Evolutionary conservation across 768 basidiomycete species (phyloP).

Genomic region (Trametes gibbosa): DNA sequence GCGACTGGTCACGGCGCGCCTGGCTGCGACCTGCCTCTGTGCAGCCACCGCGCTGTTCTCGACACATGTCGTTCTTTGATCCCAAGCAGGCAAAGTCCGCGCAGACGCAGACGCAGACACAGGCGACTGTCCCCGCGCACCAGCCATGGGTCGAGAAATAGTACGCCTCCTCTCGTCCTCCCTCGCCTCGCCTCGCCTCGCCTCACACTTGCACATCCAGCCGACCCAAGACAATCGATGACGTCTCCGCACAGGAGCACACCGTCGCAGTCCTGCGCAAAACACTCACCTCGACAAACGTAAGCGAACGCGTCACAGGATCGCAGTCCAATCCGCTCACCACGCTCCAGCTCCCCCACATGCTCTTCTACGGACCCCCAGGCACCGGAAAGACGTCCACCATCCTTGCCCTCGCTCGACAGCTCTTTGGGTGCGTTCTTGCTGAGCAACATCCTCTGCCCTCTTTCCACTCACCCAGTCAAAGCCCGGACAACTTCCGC

Average conservation of each 20-base stretch:
- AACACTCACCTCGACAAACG: slow-evolving; percentile 90
- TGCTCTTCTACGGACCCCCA: slow-evolving; percentile 99
- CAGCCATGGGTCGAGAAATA: slow-evolving; percentile 99
- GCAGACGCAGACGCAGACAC: slow-evolving; percentile 23
- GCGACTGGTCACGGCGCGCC: slow-evolving; percentile 35
- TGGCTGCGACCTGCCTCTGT: too few relatives aligned
- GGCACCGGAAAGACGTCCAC: slow-evolving; percentile 99
- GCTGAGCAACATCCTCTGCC: not conserved
- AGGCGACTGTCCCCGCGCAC: slow-evolving; percentile 47
- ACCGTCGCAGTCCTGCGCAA: slow-evolving; percentile 90
- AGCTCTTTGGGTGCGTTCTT: slow-evolving; percentile 82
- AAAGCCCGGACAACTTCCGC: slow-evolving; percentile 90
- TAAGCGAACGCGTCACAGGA: slow-evolving; percentile 29
- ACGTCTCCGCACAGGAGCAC: slow-evolving; percentile 96
- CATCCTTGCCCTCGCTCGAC: slow-evolving; percentile 88
- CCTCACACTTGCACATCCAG: slow-evolving; percentile 37
- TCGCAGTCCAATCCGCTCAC: not conserved
- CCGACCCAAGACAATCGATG: slow-evolving; percentile 96
- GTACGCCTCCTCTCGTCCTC: slow-evolving; percentile 40
- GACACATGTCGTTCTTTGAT: slow-evolving; percentile 48
- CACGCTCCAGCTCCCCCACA: slow-evolving; percentile 83
- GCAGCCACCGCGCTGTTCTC: not conserved
- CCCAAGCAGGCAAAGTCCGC: slow-evolving; percentile 27
- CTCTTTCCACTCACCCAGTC: not conserved
- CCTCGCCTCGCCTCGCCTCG: too few relatives aligned